Base-by-base conservation (phyloP, 139 green algal genomes). In the Volvox reticuliferus region DNA sequence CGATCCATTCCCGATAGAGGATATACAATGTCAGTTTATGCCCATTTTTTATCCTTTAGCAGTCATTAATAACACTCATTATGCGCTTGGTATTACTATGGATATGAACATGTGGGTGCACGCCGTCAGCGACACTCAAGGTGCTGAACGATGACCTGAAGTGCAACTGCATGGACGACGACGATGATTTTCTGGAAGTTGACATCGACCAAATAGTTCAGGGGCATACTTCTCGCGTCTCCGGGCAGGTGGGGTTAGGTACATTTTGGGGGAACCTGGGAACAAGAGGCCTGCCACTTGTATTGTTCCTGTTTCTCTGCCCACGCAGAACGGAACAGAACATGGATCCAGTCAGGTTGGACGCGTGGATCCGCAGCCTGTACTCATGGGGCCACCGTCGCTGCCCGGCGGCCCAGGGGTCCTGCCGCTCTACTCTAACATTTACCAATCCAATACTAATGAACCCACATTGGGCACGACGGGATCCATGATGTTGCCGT, bases 161-260 rank as follows among this genome's bases (percentile, higher is more conserved):
- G 1, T 30, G 26, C 2, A 18, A 21, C 26, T 35, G 24, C 26
- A 84, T 84, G 78, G 78, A 84, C 78, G 78, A 84, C 37, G 78
- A 84, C 37, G 78, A 84, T 84, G 78, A 84, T 33, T 84, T 61
- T 33, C 21, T 32, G 37, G 78, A 84, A 21, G 17, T 84, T 67
- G 78, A 84, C 37, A 26, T 84, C 36, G 78, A 84, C 21, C 17
- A 84, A 84, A 65, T 84, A 32, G 78, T 84, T 30, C 36, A 65
- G 78, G 30, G 13, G 30, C 75, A 81, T 81, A 55, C 75, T 35
- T 55, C 75, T 12, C 75, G 75, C 3, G 75, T 1, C 22, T 33
- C 32, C 30, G 75, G 32, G 75, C 75, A 81, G 75, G 75, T 81
- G 33, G 32, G 75, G 32, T 33, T 18, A 9, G 12, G 24, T 16